phyloP scores from a whole-genome alignment of 257 asterid genomes.

The Nicotiana obtusifolia region DNA sequence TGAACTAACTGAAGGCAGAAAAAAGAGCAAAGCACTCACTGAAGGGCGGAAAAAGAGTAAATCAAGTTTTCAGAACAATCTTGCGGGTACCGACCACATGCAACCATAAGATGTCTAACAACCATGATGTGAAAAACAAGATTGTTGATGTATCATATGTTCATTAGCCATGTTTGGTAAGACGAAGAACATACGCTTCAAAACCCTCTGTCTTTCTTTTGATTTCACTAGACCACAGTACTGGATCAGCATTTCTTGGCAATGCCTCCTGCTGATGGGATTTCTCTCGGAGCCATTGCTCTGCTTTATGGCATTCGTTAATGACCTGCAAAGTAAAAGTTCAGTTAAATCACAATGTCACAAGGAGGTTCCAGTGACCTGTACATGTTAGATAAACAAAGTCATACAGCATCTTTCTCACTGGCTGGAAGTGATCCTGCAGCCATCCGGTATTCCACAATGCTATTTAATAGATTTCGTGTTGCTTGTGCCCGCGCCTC shows the following conservation, averaged over 20 bases:
- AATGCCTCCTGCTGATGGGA: constrained; percentile 69
- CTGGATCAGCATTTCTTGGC: constrained; percentile 77
- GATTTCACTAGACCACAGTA: constrained; percentile 72
- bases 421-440: constrained; percentile 55
- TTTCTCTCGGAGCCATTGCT: constrained; percentile 77
- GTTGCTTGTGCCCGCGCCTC: constrained; percentile 67
- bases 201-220: constrained; percentile 56
- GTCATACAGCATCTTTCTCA: constrained; percentile 63
- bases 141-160: constrained; percentile 6
- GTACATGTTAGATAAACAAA: constrained; percentile 14
- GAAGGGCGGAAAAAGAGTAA: neutral
- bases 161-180: constrained; percentile 7
- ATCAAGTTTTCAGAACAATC: neutral
- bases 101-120: neutral
- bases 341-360: constrained; percentile 3
- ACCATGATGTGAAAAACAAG: neutral
- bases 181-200: constrained; percentile 50
- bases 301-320: constrained; percentile 71
- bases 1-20: neutral
- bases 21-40: neutral
- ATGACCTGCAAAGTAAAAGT: constrained; percentile 45
- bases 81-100: neutral
- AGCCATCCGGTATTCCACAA: constrained; percentile 55
- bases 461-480: constrained; percentile 47
- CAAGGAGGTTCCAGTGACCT: neutral